Percentiles rank a stretch among this genome's conserved stretches.
These are phyloP conservation scores for Arthrobotrys musiformis DNA, from an alignment of 2,329 filamentous ascomycete genomes.

Conservation along the genomic window DNA sequence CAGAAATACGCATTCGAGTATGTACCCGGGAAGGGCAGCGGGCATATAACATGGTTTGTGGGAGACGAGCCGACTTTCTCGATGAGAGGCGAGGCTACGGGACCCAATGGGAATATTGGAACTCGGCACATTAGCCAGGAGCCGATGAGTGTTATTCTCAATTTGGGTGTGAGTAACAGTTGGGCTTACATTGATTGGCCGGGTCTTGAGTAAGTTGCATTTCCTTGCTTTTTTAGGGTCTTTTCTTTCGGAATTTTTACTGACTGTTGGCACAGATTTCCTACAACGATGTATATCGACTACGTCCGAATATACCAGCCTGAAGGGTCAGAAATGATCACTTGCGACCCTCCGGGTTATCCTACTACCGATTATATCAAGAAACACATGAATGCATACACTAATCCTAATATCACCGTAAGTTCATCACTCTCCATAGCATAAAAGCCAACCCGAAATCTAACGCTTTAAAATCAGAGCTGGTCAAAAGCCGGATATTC, in stretches of 20 bases:
- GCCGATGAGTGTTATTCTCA: slow-evolving; percentile 74
- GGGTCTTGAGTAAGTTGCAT: slow-evolving; percentile 33
- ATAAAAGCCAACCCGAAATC: not conserved
- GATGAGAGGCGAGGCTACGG: slow-evolving; percentile 68
- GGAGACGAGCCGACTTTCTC: slow-evolving; percentile 74
- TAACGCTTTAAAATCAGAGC: slow-evolving; percentile 36
- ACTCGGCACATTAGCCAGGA: slow-evolving; percentile 74
- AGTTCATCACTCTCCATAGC: slow-evolving; percentile 65
- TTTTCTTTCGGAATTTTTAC: not conserved
- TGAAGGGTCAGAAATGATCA: slow-evolving; percentile 67
- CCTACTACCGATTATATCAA: slow-evolving; percentile 75
- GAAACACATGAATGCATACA: slow-evolving; percentile 71
- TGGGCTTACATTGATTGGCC: slow-evolving; percentile 67
- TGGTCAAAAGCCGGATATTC: slow-evolving; percentile 45
- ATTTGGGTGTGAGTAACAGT: slow-evolving; percentile 73
- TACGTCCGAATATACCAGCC: slow-evolving; percentile 70
- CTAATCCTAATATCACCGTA: slow-evolving; percentile 72
- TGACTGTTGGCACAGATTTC: slow-evolving; percentile 34
- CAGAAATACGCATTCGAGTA: slow-evolving; percentile 74
- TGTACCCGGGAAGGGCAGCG: slow-evolving; percentile 68
- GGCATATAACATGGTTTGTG: slow-evolving; percentile 76
- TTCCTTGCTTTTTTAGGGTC: not conserved
- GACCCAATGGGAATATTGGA: slow-evolving; percentile 76
- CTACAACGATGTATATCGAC: slow-evolving; percentile 68
- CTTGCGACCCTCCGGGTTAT: slow-evolving; percentile 75